Conservation (phyloP, 2,329 filamentous ascomycete species). For the Ceratocystis ficicola region DNA sequence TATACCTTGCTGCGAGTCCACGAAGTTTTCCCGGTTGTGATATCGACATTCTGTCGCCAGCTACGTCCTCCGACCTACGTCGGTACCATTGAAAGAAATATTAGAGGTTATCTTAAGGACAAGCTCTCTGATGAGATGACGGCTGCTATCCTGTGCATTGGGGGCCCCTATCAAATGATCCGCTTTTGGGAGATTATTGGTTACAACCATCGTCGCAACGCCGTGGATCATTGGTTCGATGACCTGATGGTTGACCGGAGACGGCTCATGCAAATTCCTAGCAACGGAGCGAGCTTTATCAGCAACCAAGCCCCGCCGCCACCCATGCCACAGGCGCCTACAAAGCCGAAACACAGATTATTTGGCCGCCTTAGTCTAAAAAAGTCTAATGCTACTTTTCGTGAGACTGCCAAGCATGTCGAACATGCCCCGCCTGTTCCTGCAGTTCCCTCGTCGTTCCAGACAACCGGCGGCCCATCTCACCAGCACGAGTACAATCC, state of each 20-base stretch:
- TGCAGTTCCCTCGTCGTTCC: background rate
- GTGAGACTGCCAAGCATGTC: background rate
- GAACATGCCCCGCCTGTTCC: background rate
- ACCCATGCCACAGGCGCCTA: slow-evolving; percentile 27
- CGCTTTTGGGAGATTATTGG: slow-evolving; percentile 55
- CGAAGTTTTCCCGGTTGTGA: slow-evolving; percentile 51
- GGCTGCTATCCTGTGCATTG: slow-evolving; percentile 46
- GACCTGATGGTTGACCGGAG: slow-evolving; percentile 33
- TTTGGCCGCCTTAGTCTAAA: slow-evolving; percentile 44
- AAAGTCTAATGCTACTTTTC: slow-evolving; percentile 35
- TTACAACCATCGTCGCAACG: slow-evolving; percentile 47
- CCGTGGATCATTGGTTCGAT: slow-evolving; percentile 49
- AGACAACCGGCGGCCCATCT: background rate
- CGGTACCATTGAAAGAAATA: slow-evolving; percentile 48
- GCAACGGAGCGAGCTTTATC: background rate
- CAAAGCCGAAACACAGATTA: slow-evolving; percentile 42
- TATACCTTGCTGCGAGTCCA: slow-evolving; percentile 50
- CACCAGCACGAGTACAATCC: slow-evolving; percentile 16
- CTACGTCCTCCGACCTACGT: slow-evolving; percentile 53
- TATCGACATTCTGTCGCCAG: slow-evolving; percentile 52
- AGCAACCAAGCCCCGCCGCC: slow-evolving; percentile 29
- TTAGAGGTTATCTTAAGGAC: slow-evolving; percentile 52
- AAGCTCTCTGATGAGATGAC: slow-evolving; percentile 52
- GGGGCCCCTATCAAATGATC: slow-evolving; percentile 51
- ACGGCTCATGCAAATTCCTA: slow-evolving; percentile 26